A percentile compares a stretch with the other conserved stretches of the same genome.
These are phyloP conservation scores for Nepenthes gracilis DNA, from an alignment of 148 eudicot species.

Conservation along the genomic window DNA sequence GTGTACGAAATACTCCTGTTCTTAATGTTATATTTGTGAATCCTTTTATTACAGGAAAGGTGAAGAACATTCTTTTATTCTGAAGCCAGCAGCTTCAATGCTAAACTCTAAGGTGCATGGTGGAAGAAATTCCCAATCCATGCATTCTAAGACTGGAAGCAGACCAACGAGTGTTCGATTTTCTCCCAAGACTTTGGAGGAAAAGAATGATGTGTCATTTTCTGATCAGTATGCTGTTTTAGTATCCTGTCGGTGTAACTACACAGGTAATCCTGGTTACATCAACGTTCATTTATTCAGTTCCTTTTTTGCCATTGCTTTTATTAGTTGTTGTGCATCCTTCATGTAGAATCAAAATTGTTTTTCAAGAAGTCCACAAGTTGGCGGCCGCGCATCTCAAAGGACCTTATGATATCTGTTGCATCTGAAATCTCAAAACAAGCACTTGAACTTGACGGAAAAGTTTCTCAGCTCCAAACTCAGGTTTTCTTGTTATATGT, in stretches of 20 bases:
- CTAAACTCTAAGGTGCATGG: slow-evolving; percentile 34
- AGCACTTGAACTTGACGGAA: slow-evolving; percentile 37
- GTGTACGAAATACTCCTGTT: slow-evolving; percentile 1
- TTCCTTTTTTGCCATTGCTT: not conserved
- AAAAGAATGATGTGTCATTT: slow-evolving; percentile 25
- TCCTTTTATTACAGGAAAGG: slow-evolving; percentile 64
- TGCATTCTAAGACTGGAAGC: slow-evolving; percentile 31
- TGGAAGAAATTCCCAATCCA: slow-evolving; percentile 20
- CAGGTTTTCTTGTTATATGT: slow-evolving; percentile 42
- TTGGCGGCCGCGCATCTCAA: slow-evolving; percentile 81
- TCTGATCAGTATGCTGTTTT: slow-evolving; percentile 68
- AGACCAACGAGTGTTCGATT: slow-evolving; percentile 27
- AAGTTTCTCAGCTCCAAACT: slow-evolving; percentile 72
- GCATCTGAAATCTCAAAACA: slow-evolving; percentile 83
- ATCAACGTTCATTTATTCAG: not conserved
- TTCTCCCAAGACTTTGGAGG: slow-evolving; percentile 29
- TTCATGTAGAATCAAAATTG: slow-evolving; percentile 61
- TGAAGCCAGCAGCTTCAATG: slow-evolving; percentile 63
- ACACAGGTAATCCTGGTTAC: slow-evolving; percentile 48
- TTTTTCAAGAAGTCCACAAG: slow-evolving; percentile 85
- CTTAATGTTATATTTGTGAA: slow-evolving; percentile 5
- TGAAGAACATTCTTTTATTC: slow-evolving; percentile 96
- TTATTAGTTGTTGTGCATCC: not conserved
- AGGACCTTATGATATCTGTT: slow-evolving; percentile 92
- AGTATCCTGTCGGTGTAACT: slow-evolving; percentile 91